Percentiles rank a stretch among this genome's conserved stretches.
Evolutionary conservation across 164 flowering plant genomes (phyloP).

Genomic region (Aristolochia californica): DNA sequence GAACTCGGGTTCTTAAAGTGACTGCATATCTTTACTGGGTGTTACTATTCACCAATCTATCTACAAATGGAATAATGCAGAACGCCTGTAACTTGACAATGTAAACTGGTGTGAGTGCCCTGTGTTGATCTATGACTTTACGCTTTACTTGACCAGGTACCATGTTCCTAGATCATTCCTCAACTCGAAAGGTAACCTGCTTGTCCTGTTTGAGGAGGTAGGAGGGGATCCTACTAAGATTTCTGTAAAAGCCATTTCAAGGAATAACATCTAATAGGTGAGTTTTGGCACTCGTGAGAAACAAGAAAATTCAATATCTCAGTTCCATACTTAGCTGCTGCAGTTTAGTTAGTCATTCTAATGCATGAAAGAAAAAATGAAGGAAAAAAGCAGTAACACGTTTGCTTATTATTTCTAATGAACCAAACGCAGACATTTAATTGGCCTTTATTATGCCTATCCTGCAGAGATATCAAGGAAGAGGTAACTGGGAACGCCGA

Average conservation of each 20-base stretch:
- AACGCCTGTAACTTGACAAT: not conserved
- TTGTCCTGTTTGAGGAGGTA: conserved; percentile 69
- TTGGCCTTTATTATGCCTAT: no score
- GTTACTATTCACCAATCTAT: not conserved
- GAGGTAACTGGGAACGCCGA: no score
- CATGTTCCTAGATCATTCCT: conserved; percentile 69
- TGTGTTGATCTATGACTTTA: not conserved
- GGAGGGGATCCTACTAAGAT: conserved; percentile 46
- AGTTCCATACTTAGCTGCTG: no score
- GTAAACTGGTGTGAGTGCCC: not conserved
- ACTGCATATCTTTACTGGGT: not conserved
- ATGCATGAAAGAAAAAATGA: no score
- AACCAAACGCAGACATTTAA: no score
- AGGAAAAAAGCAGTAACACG: no score
- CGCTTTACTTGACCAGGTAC: conserved; percentile 32
- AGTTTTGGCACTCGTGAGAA: no score
- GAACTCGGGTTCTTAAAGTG: not conserved
- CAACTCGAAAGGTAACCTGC: conserved; percentile 39
- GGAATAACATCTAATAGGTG: not conserved
- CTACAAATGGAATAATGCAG: not conserved
- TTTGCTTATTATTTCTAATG: no score
- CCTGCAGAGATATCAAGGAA: no score
- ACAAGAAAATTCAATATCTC: no score
- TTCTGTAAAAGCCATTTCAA: conserved; percentile 36
- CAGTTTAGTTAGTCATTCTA: no score